Evolutionary conservation across 192 early-diverging fungal genomes (phyloP), one percentile per base, ranked within the genome.

Genomic region (Coemansia umbellata): DNA sequence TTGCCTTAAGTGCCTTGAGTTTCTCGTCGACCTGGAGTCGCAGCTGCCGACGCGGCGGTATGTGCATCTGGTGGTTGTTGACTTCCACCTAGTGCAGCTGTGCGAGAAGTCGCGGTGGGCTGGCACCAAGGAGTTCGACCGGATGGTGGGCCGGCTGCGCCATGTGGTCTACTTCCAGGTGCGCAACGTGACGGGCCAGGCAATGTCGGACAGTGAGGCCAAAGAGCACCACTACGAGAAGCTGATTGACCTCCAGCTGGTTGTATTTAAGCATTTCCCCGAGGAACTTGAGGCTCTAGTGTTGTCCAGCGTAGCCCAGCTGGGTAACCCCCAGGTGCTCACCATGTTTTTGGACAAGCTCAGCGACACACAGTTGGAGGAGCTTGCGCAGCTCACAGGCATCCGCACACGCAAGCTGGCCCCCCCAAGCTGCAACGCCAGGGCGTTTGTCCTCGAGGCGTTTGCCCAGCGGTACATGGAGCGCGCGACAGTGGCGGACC

Each of bases 21-120:
- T 99, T 15, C 54, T 99, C 35, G 88, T 93, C 9, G 90, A 92
- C 53, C 65, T 99, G 8, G 84, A 87, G 48, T 81, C 90, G 14
- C 95, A 97, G 71, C 68, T 97, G 45, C 84, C 94, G 4, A 97
- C 95, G 2, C 86, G 95, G n/a, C 84, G 95, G 30, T 93, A 82
- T 51, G 83, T 97, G 41, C 83, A 88, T 56, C 70, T 82, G 2
- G 44, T 99, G 5, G 53, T 99, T 14, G 75, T 84, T 8, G 96
- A 99, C 54, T 85, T 87, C 43, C 82, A 92, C 32, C 63, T 95
- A 26, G 58, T 83, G 1, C 74, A 78, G 8, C 67, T 67, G 9
- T 58, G 59, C 17, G 35, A 21, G 50, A 27, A n/a, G 14, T 56
- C 58, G 8, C 32, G 40, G 3, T 54, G 45, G 61, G 31, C 63